Percentiles rank a stretch among this genome's conserved stretches.
Evolutionary conservation across 2,329 filamentous ascomycete genomes (phyloP).

Genomic region (Phyllosticta citrichinensis): DNA sequence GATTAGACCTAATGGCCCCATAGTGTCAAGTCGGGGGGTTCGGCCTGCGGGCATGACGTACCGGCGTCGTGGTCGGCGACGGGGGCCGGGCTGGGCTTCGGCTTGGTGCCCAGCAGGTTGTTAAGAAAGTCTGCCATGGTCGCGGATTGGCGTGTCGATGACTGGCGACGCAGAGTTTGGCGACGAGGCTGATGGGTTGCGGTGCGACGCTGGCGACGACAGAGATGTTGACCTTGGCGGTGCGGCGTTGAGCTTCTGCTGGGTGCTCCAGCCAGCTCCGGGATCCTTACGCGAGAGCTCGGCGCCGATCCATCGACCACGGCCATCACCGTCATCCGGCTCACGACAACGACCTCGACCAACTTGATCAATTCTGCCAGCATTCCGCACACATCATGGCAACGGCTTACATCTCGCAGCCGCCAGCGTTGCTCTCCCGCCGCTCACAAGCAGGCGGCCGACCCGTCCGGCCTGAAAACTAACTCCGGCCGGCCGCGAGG

Average conservation of each 20-base stretch:
- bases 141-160: not conserved
- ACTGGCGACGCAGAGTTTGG: not conserved
- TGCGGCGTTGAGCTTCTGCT: not conserved
- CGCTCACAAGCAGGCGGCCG: too few species aligned
- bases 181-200: not conserved
- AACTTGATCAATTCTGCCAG: too few species aligned
- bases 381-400: too few species aligned
- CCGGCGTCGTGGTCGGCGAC: conserved; percentile 51
- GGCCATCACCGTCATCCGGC: not conserved
- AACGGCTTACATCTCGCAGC: too few species aligned
- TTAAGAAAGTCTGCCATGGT: conserved; percentile 50
- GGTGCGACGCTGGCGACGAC: not conserved
- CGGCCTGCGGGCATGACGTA: conserved; percentile 33
- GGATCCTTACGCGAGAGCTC: not conserved
- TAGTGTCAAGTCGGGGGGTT: conserved; percentile 8
- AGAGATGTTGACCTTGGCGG: not conserved
- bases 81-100: conserved; percentile 43
- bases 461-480: too few species aligned
- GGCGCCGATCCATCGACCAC: not conserved
- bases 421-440: too few species aligned
- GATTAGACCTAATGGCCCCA: conserved; percentile 7
- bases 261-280: not conserved
- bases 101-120: conserved; percentile 58
- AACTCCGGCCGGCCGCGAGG: too few species aligned
- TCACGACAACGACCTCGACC: not conserved